Conservation (phyloP, 2,329 filamentous ascomycete genomes). For the Botrytis deweyae region DNA sequence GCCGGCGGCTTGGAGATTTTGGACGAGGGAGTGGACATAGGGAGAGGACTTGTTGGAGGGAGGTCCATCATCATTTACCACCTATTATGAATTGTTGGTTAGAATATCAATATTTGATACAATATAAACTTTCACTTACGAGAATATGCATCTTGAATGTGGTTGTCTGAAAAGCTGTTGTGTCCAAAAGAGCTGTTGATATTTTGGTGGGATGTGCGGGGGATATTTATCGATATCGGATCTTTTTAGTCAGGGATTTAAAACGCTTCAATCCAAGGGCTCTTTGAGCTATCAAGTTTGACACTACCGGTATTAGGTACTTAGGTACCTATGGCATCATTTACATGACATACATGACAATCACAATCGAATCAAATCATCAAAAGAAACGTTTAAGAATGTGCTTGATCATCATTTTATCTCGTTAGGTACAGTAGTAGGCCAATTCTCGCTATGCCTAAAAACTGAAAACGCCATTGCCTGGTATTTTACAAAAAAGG, state of each 20-base stretch:
- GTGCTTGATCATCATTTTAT: constrained; percentile 15
- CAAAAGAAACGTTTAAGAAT: not conserved
- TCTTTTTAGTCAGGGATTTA: constrained; percentile 17
- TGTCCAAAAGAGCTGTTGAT: not conserved
- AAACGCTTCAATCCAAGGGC: not conserved
- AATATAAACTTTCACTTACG: constrained; percentile 40
- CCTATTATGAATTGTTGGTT: constrained; percentile 28
- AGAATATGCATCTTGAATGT: constrained; percentile 49
- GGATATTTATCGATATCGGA: constrained; percentile 21
- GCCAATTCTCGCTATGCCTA: constrained; percentile 20
- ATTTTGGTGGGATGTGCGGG: constrained; percentile 16
- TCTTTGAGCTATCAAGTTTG: not conserved
- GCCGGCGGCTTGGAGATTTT: constrained; percentile 68
- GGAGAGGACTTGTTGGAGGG: constrained; percentile 76
- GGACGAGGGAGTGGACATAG: constrained; percentile 73
- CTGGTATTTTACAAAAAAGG: constrained; percentile 20
- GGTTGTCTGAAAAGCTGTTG: constrained; percentile 1
- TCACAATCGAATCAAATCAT: not conserved
- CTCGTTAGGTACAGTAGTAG: constrained; percentile 19
- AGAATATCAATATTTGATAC: not conserved
- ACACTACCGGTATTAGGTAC: not conserved
- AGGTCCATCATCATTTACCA: constrained; percentile 79
- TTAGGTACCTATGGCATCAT: not conserved
- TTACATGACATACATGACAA: not conserved
- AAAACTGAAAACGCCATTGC: constrained; percentile 19